These are phyloP conservation scores for Chytriomyces confervae DNA, from an alignment of 192 early-diverging fungal species.

Conservation along the genomic window DNA sequence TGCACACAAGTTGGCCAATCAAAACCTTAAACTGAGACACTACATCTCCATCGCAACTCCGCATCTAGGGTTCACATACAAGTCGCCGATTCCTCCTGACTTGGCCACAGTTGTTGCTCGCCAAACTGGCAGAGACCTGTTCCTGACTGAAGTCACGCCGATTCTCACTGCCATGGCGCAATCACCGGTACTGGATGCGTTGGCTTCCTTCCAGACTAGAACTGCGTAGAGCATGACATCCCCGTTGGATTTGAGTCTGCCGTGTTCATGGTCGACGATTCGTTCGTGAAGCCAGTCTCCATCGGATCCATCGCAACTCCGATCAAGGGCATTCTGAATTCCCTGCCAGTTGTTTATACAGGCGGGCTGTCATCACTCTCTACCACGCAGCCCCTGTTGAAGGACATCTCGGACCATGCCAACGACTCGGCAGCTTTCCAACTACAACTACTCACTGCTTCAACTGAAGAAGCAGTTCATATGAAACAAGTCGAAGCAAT, in stretches of 20 bases:
- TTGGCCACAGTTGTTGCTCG: neutral
- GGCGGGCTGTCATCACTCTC: no score
- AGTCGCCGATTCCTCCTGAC: neutral
- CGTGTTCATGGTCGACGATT: neutral
- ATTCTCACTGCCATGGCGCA: neutral
- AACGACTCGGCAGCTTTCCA: neutral
- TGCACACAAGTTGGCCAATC: neutral
- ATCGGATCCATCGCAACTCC: neutral
- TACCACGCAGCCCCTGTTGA: neutral
- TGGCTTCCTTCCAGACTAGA: slow-evolving; percentile 1
- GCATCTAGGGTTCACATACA: slow-evolving; percentile 13
- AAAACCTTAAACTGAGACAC: neutral
- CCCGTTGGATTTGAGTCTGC: slow-evolving; percentile 17
- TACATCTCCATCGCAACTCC: slow-evolving; percentile 20
- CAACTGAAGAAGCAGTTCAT: neutral
- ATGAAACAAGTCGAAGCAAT: neutral
- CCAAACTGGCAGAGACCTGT: slow-evolving; percentile 9
- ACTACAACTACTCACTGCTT: neutral
- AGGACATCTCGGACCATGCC: neutral
- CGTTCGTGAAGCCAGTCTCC: neutral
- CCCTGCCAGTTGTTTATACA: neutral
- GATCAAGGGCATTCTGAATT: neutral
- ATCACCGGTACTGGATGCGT: neutral
- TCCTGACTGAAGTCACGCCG: neutral
- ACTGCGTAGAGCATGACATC: slow-evolving; percentile 15